Percentiles rank a stretch among this genome's conserved stretches.
phyloP scores from a whole-genome alignment of 306 rosid genomes.

The Abrus precatorius region DNA sequence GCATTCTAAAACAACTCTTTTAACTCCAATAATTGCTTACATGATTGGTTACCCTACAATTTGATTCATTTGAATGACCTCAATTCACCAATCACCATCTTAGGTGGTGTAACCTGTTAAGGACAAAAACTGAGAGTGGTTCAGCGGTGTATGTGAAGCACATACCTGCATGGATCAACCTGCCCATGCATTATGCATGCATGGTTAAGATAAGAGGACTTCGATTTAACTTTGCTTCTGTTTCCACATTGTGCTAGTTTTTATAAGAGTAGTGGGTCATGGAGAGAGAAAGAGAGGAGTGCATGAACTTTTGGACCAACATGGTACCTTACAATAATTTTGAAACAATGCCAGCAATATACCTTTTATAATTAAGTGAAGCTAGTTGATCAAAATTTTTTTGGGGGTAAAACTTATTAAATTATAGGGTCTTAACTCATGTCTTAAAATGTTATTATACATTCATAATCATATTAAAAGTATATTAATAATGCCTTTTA shows the following conservation, averaged over 20 bases:
- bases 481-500: no score
- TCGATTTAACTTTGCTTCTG: not conserved
- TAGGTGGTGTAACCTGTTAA: not conserved
- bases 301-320: not conserved
- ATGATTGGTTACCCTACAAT: not conserved
- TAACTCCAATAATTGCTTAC: not conserved
- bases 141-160: not conserved
- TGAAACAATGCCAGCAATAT: not conserved
- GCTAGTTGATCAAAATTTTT: no score
- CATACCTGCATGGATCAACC: conserved; percentile 10
- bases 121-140: conserved; percentile 16
- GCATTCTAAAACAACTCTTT: not conserved
- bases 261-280: conserved; percentile 1
- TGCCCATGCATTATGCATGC: not conserved
- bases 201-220: not conserved
- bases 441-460: no score
- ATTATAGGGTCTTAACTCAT: no score
- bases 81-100: conserved; percentile 4
- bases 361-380: no score
- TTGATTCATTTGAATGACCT: conserved; percentile 22
- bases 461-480: no score
- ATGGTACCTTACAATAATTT: not conserved
- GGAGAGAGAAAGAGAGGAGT: not conserved
- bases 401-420: no score
- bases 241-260: not conserved